phyloP scores from a whole-genome alignment of 2,329 filamentous ascomycete species.

The Xylaria hypoxylon region DNA sequence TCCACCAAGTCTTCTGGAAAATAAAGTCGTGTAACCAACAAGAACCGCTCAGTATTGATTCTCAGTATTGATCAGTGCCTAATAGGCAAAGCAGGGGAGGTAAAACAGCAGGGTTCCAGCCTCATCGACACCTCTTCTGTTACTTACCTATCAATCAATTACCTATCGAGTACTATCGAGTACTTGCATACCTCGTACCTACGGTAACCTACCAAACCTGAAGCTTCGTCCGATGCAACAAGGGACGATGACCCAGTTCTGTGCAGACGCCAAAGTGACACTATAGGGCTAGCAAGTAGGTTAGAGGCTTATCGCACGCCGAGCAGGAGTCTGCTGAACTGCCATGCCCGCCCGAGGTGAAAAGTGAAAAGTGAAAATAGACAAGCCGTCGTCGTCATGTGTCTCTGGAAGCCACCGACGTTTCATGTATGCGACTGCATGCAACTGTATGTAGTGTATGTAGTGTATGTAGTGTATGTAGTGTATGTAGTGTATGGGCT shows the following conservation, averaged over 20 bases:
- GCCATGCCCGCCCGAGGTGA: neutral
- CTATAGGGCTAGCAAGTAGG: slow-evolving; percentile 33
- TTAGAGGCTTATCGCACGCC: slow-evolving; percentile 28
- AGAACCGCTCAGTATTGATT: neutral
- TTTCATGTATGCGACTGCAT: slow-evolving; percentile 26
- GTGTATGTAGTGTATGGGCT: slow-evolving; percentile 6
- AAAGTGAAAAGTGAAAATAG: neutral
- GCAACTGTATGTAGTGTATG: slow-evolving; percentile 13
- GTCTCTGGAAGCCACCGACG: slow-evolving; percentile 23
- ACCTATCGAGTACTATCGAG: neutral
- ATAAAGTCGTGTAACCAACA: neutral
- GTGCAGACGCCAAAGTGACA: slow-evolving; percentile 21
- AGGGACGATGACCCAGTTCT: slow-evolving; percentile 20
- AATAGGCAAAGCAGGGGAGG: slow-evolving; percentile 7
- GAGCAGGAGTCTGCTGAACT: slow-evolving; percentile 9
- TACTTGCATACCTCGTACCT: slow-evolving; percentile 2
- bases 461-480: no score
- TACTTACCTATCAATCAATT: slow-evolving; percentile 1
- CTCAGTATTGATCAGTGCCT: no score
- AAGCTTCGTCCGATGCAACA: slow-evolving; percentile 20
- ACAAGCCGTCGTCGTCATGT: neutral
- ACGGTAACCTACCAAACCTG: slow-evolving; percentile 15
- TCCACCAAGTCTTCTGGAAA: slow-evolving; percentile 13
- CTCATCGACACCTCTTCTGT: slow-evolving; percentile 19
- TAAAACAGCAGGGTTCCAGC: slow-evolving; percentile 18